A percentile compares a stretch with the other conserved stretches of the same genome.
These are phyloP conservation scores for Asterochloris sp. DNA, from an alignment of 139 green algal genomes.

Conservation along the genomic window DNA sequence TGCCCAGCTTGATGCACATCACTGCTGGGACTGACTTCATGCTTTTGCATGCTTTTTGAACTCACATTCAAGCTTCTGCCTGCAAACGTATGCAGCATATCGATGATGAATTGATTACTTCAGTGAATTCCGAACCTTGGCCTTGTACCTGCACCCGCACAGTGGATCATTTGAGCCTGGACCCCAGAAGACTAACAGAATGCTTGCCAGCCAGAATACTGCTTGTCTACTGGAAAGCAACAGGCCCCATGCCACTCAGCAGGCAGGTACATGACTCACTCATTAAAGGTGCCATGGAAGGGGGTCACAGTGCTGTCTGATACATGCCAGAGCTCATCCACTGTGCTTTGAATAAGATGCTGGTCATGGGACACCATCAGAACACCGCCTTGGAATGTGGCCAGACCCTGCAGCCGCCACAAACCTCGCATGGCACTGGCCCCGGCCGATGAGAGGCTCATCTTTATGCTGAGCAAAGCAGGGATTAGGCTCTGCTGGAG, in stretches of 20 bases:
- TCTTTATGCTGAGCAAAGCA: neutral
- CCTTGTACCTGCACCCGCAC: too few relatives aligned
- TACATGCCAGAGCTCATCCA: constrained; percentile 79
- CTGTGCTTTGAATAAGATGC: constrained; percentile 78
- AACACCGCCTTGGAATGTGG: constrained; percentile 76
- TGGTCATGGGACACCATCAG: constrained; percentile 82
- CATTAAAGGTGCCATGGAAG: constrained; percentile 77
- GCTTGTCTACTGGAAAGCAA: neutral
- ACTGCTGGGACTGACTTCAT: too few relatives aligned
- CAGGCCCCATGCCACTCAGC: neutral
- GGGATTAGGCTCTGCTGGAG: neutral
- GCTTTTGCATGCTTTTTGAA: too few relatives aligned
- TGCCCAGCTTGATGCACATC: too few relatives aligned
- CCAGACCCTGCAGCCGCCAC: constrained; percentile 52
- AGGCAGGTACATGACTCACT: constrained; percentile 70
- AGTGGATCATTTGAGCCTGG: too few relatives aligned
- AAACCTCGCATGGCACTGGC: neutral
- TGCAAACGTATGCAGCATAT: too few relatives aligned
- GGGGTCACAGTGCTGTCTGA: constrained; percentile 24
- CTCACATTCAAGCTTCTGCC: too few relatives aligned
- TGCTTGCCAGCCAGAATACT: neutral
- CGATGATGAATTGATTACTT: too few relatives aligned
- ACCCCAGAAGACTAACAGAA: too few relatives aligned
- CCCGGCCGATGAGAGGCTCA: neutral
- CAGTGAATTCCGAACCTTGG: too few relatives aligned